These are phyloP conservation scores for Hansenula anomala DNA, from an alignment of 1,139 yeast genomes.

Conservation along the genomic window DNA sequence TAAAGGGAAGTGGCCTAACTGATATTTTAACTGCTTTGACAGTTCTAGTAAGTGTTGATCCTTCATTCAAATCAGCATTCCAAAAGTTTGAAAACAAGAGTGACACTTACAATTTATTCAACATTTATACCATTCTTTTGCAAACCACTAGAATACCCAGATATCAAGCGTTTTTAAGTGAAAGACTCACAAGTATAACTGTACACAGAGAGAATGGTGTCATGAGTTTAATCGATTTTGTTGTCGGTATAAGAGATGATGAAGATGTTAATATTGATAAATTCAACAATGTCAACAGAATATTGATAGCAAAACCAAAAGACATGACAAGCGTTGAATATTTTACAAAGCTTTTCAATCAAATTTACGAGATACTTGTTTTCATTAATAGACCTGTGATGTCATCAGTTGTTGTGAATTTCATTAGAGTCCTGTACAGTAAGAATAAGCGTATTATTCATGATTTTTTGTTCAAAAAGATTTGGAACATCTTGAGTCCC, in stretches of 20 bases:
- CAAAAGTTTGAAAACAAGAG: slow-evolving; percentile 35
- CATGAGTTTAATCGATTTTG: slow-evolving; percentile 65
- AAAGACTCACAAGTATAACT: slow-evolving; percentile 49
- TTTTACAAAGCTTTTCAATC: slow-evolving; percentile 51
- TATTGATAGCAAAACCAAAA: slow-evolving; percentile 60
- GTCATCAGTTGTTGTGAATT: slow-evolving; percentile 52
- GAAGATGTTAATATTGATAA: slow-evolving; percentile 64
- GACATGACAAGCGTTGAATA: slow-evolving; percentile 42
- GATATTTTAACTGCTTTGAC: slow-evolving; percentile 58
- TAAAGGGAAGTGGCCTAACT: slow-evolving; percentile 68
- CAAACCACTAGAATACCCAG: slow-evolving; percentile 36
- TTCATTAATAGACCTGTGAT: slow-evolving; percentile 59
- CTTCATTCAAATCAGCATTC: slow-evolving; percentile 11
- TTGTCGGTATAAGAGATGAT: slow-evolving; percentile 70
- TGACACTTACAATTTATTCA: slow-evolving; percentile 58
- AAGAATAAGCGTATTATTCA: slow-evolving; percentile 47
- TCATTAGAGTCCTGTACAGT: slow-evolving; percentile 48
- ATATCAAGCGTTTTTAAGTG: slow-evolving; percentile 40
- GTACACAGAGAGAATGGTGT: slow-evolving; percentile 62
- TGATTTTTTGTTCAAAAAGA: slow-evolving; percentile 52
- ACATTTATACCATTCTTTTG: slow-evolving; percentile 48
- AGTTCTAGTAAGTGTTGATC: slow-evolving; percentile 25
- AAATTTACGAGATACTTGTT: slow-evolving; percentile 52
- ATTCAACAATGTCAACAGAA: slow-evolving; percentile 58
- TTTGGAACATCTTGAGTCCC: slow-evolving; percentile 45